These are phyloP conservation scores for Nakazawaea molendinolei DNA, from an alignment of 805 yeast species.

Conservation along the genomic window DNA sequence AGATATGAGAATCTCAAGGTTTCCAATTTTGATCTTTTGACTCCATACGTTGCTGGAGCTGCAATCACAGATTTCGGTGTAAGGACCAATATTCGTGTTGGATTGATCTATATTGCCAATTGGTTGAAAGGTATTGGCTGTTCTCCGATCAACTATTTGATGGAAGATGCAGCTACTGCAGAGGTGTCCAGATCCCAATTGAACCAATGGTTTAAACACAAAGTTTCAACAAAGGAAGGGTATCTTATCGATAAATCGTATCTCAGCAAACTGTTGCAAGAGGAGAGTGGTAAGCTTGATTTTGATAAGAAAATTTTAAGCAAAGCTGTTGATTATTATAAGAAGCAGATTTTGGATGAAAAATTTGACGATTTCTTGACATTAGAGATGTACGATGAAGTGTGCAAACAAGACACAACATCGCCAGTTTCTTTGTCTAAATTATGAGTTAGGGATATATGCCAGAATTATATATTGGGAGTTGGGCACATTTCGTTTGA, in stretches of 20 bases:
- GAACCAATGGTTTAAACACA: slow-evolving; percentile 71
- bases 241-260: slow-evolving; percentile 43
- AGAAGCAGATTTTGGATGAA: slow-evolving; percentile 60
- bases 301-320: slow-evolving; percentile 37
- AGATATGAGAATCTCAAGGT: slow-evolving; percentile 37
- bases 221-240: slow-evolving; percentile 44
- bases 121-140: slow-evolving; percentile 70
- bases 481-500: no score
- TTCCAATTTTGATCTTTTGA: slow-evolving; percentile 53
- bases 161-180: slow-evolving; percentile 79
- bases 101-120: slow-evolving; percentile 66
- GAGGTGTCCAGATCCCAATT: slow-evolving; percentile 70
- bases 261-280: slow-evolving; percentile 42
- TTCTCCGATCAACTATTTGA: slow-evolving; percentile 66
- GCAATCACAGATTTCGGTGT: slow-evolving; percentile 60
- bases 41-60: slow-evolving; percentile 53
- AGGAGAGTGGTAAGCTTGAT: slow-evolving; percentile 48
- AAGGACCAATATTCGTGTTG: slow-evolving; percentile 55
- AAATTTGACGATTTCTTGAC: slow-evolving; percentile 62
- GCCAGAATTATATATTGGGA: no score
- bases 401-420: slow-evolving; percentile 27
- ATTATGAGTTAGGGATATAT: slow-evolving; percentile 5
- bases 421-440: slow-evolving; percentile 7
- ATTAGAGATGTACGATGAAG: slow-evolving; percentile 52
- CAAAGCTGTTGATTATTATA: slow-evolving; percentile 50